These are phyloP conservation scores for Fraxinus cuspidata DNA, from an alignment of 257 asterid genomes.

Conservation along the genomic window DNA sequence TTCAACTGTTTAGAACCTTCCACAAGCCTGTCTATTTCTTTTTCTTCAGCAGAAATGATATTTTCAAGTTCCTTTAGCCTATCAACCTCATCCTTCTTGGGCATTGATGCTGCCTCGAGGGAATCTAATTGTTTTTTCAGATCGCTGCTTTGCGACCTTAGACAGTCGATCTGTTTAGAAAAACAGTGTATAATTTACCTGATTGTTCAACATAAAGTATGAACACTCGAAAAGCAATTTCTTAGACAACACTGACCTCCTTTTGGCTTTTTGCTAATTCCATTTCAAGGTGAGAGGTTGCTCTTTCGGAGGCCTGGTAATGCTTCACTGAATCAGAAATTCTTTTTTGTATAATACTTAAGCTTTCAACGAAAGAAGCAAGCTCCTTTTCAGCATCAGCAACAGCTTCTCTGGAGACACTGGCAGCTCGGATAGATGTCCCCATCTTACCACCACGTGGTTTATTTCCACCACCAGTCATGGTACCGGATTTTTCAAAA, in stretches of 20 bases:
- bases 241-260: slow-evolving; percentile 54
- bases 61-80: slow-evolving; percentile 63
- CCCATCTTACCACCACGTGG: slow-evolving; percentile 99
- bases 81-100: slow-evolving; percentile 63
- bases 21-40: slow-evolving; percentile 69
- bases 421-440: slow-evolving; percentile 71
- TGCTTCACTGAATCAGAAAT: slow-evolving; percentile 57
- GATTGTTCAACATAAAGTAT: slow-evolving; percentile 5
- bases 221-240: slow-evolving; percentile 12
- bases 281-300: slow-evolving; percentile 70
- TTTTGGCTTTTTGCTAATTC: slow-evolving; percentile 78
- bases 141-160: slow-evolving; percentile 62
- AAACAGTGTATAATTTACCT: background rate
- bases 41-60: slow-evolving; percentile 71
- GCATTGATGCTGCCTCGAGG: slow-evolving; percentile 67
- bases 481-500: slow-evolving; percentile 92
- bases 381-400: slow-evolving; percentile 79
- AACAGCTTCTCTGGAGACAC: slow-evolving; percentile 77
- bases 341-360: slow-evolving; percentile 48
- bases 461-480: slow-evolving; percentile 92
- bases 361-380: slow-evolving; percentile 56
- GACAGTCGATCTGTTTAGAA: slow-evolving; percentile 63
- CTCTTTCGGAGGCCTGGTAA: slow-evolving; percentile 65
- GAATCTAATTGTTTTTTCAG: slow-evolving; percentile 71
- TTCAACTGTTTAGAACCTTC: slow-evolving; percentile 76